phyloP scores from a whole-genome alignment of 1,284 basidiomycete species.

The Sporisorium iseilematis-ciliati region DNA sequence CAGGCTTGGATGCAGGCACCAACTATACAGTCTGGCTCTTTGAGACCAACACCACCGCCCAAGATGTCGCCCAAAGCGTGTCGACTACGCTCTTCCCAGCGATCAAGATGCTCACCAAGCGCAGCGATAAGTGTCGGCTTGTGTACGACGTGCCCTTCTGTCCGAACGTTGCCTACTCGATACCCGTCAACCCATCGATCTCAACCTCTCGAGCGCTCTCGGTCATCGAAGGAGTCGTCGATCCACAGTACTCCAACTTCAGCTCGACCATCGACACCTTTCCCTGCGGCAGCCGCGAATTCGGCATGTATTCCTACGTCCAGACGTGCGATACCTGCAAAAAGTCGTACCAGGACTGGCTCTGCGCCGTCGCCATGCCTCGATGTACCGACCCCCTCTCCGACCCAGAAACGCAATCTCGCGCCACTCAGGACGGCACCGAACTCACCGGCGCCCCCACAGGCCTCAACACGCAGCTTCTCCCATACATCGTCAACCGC shows the following conservation, averaged over 20 bases:
- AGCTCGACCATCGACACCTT: conserved; percentile 70
- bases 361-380: conserved; percentile 71
- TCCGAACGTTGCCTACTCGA: conserved; percentile 71
- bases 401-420: conserved; percentile 47
- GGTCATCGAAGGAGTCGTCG: conserved; percentile 65
- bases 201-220: conserved; percentile 60
- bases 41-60: conserved; percentile 43
- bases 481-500: conserved; percentile 68
- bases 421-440: conserved; percentile 55
- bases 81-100: conserved; percentile 54
- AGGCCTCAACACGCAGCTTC: conserved; percentile 53
- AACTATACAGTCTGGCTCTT: conserved; percentile 71
- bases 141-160: conserved; percentile 70
- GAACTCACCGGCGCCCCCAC: conserved; percentile 57
- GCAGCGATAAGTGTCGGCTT: conserved; percentile 67
- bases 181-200: conserved; percentile 67
- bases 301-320: conserved; percentile 70
- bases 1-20: conserved; percentile 55
- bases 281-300: conserved; percentile 66
- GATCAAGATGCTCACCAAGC: conserved; percentile 69
- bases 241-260: conserved; percentile 69
- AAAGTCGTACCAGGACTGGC: conserved; percentile 69
- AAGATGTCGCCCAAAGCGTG: conserved; percentile 31
- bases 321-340: conserved; percentile 70
- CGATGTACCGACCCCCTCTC: conserved; percentile 68